phyloP scores from a whole-genome alignment of 345 rosid species.

The Rhizophora apiculata region DNA sequence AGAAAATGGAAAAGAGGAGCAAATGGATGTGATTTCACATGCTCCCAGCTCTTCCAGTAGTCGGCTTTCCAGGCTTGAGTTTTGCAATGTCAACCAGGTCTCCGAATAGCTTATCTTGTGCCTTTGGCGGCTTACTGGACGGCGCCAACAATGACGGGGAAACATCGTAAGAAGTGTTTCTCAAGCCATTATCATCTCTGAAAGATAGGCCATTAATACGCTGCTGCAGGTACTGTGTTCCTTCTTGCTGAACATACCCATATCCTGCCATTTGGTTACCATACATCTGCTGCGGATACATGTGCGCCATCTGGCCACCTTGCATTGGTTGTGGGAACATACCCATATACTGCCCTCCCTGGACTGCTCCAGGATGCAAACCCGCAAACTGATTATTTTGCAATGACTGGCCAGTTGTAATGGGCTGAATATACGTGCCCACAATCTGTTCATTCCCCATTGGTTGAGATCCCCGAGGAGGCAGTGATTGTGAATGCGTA shows the following conservation, averaged over 20 bases:
- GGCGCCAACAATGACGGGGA: slow-evolving; percentile 51
- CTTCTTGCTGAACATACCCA: slow-evolving; percentile 68
- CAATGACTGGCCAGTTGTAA: slow-evolving; percentile 29
- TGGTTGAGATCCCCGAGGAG: slow-evolving; percentile 44
- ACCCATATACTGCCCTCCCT: slow-evolving; percentile 61
- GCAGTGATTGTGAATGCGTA: slow-evolving; percentile 42
- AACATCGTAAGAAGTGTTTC: slow-evolving; percentile 48
- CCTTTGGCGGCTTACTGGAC: slow-evolving; percentile 48
- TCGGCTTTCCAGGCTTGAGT: slow-evolving; percentile 62
- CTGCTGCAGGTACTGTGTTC: slow-evolving; percentile 61
- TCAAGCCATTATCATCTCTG: slow-evolving; percentile 19
- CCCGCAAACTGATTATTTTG: slow-evolving; percentile 43
- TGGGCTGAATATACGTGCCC: slow-evolving; percentile 66
- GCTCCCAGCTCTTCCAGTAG: slow-evolving; percentile 76
- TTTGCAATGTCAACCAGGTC: slow-evolving; percentile 93
- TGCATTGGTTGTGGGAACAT: slow-evolving; percentile 53
- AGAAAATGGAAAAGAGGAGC: neutral
- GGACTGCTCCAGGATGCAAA: slow-evolving; percentile 44
- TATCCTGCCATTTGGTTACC: slow-evolving; percentile 66
- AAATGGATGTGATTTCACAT: slow-evolving; percentile 43
- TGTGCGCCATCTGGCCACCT: slow-evolving; percentile 37
- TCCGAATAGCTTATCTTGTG: slow-evolving; percentile 78
- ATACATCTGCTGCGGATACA: slow-evolving; percentile 66
- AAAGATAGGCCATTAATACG: slow-evolving; percentile 51
- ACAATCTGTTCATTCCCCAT: slow-evolving; percentile 48